A percentile compares a stretch with the other conserved stretches of the same genome.
phyloP scores from a whole-genome alignment of 2,329 filamentous ascomycete genomes.

The Hypoxylon sp. region DNA sequence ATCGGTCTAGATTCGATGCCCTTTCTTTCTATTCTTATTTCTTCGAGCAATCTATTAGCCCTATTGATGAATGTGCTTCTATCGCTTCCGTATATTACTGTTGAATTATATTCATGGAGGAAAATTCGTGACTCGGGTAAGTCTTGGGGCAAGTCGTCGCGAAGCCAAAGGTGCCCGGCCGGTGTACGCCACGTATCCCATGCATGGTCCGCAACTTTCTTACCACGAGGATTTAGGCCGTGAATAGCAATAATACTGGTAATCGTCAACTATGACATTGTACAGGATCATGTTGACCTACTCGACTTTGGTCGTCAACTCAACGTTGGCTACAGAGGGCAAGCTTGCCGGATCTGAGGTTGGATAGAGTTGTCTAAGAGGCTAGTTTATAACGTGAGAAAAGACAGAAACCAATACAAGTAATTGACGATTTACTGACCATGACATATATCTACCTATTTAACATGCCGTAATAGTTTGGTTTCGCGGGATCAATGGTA shows the following conservation, averaged over 20 bases:
- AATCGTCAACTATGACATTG: not conserved
- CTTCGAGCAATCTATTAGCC: conserved; percentile 48
- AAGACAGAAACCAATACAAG: not conserved
- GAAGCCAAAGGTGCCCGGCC: conserved; percentile 49
- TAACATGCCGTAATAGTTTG: not conserved
- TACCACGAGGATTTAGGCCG: conserved; percentile 49
- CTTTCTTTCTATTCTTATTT: conserved; percentile 39
- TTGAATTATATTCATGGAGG: conserved; percentile 49
- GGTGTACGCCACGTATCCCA: conserved; percentile 51
- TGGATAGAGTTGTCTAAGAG: not conserved
- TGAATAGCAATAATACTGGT: conserved; percentile 46
- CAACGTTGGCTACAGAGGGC: not conserved
- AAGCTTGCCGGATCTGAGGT: not conserved
- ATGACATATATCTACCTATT: not conserved
- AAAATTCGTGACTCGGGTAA: conserved; percentile 50
- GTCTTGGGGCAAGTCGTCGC: conserved; percentile 46
- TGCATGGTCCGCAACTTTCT: conserved; percentile 45
- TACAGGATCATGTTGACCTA: not conserved
- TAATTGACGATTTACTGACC: not conserved
- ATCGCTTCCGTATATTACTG: conserved; percentile 43
- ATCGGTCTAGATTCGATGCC: conserved; percentile 38
- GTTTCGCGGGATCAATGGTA: not conserved
- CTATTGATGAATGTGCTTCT: conserved; percentile 45
- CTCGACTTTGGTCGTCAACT: not conserved
- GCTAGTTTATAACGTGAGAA: not conserved